Conservation (phyloP, 352 stramenopile genomes). For the Phytophthora litchii region DNA sequence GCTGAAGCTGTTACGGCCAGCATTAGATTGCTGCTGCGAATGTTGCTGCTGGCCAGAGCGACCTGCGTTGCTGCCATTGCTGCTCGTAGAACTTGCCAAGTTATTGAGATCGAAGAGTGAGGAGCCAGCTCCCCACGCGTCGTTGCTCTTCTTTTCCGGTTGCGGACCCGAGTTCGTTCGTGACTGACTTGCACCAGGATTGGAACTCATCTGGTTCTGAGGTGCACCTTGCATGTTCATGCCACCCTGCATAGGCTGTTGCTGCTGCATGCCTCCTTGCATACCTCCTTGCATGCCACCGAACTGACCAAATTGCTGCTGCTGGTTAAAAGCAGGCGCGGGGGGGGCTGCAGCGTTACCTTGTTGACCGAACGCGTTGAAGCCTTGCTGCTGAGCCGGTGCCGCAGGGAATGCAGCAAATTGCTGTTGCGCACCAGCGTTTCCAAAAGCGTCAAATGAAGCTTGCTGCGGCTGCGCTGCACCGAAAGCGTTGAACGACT, state of each 20-base stretch:
- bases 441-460: conserved; percentile 71
- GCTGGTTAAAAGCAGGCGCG: conserved; percentile 57
- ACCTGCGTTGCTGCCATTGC: conserved; percentile 23
- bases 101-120: conserved; percentile 85
- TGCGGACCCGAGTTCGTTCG: conserved; percentile 37
- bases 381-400: conserved; percentile 48
- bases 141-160: conserved; percentile 59
- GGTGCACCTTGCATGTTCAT: conserved; percentile 37
- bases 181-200: conserved; percentile 36
- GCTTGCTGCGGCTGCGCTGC: conserved; percentile 45
- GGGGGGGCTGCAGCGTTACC: conserved; percentile 35
- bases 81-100: conserved; percentile 43
- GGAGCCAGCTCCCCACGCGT: conserved; percentile 82
- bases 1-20: conserved; percentile 75
- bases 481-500: conserved; percentile 67
- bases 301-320: conserved; percentile 54
- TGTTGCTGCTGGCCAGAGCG: conserved; percentile 40
- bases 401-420: conserved; percentile 53
- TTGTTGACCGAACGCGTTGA: conserved; percentile 58
- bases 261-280: conserved; percentile 21
- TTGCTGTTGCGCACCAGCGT: conserved; percentile 30
- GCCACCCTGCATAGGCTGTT: conserved; percentile 43
- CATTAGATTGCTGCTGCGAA: conserved; percentile 35
- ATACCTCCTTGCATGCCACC: conserved; percentile 52
- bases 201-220: conserved; percentile 51